Evolutionary conservation across 768 basidiomycete species (phyloP), one percentile per base, ranked within the genome.

Genomic region (Clathrus columnatus): DNA sequence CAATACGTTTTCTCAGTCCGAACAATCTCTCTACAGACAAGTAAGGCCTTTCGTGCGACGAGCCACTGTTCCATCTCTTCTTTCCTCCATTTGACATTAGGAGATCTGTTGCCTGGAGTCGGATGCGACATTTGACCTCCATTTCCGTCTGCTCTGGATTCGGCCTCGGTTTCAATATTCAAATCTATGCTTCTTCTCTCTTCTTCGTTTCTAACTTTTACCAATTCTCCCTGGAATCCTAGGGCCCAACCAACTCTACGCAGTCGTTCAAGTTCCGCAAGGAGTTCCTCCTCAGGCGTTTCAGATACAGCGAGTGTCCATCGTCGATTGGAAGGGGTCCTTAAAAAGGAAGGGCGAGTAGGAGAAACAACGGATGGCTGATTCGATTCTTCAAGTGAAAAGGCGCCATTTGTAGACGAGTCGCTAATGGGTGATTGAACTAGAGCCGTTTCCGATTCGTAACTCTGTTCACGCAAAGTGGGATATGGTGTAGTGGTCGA

Each of bases 21-120:
- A 23, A 79, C 62, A 46, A 78, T 70, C 61, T 78, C 77, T n/a
- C 78, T 70, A 29, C 75, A 70, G 62, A 72, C 71, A 20, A 77
- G 63, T 48, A 78, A 60, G 2, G 74, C 70, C 27, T 68, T 70
- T 42, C 73, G 64, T 20, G 72, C 75, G 14, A 62, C 61, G 56
- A 62, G 63, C 74, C 74, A 75, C 10, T 65, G 45, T 18, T 45
- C 51, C 23, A 64, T 62, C 42, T 63, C 61, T 43, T 66, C 67
- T 54, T 65, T 52, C 24, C 41, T 44, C 42, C 18, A 43, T 17
- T 44, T 45, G 11, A 23, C n/a, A 17, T 44, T 41, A 4, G 36
- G 16, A 24, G 30, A 20, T 7, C 5, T 44, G 10, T 18, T 10
- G 4, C 26, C 20, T 2, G 36, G 10, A 36, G 4, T 36, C 36